These are phyloP conservation scores for Saksenaea vasiformis DNA, from an alignment of 371 early-diverging fungal genomes.

Conservation along the genomic window DNA sequence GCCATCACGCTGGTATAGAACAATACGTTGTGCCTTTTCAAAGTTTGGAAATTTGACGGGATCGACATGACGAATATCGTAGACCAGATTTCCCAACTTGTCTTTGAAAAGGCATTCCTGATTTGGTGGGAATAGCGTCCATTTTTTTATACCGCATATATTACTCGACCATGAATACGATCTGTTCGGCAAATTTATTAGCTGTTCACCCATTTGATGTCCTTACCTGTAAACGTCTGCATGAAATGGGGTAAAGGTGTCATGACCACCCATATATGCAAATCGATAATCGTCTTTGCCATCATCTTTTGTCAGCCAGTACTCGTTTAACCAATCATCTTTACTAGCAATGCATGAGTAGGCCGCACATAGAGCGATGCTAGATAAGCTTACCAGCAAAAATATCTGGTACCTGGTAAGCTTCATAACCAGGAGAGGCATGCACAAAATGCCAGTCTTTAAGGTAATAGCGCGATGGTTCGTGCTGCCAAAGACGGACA, in stretches of 20 bases:
- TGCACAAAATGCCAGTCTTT: slow-evolving; percentile 75
- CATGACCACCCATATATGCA: slow-evolving; percentile 70
- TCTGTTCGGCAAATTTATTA: slow-evolving; percentile 15
- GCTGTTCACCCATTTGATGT: not conserved
- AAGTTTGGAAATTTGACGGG: slow-evolving; percentile 52
- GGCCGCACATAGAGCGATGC: not conserved
- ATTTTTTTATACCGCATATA: slow-evolving; percentile 71
- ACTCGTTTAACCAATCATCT: slow-evolving; percentile 81
- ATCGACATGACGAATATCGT: slow-evolving; percentile 64
- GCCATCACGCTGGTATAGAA: slow-evolving; percentile 60
- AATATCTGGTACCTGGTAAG: slow-evolving; percentile 52
- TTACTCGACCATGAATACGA: slow-evolving; percentile 83
- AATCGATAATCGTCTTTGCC: slow-evolving; percentile 71
- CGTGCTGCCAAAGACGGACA: slow-evolving; percentile 44
- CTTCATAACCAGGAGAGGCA: slow-evolving; percentile 48
- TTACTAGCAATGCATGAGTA: not conserved
- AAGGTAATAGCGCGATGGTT: slow-evolving; percentile 49
- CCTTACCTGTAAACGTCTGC: slow-evolving; percentile 71
- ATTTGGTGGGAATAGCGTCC: slow-evolving; percentile 70
- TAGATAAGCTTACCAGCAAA: slow-evolving; percentile 45
- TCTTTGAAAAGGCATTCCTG: slow-evolving; percentile 58
- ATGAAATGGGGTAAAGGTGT: slow-evolving; percentile 79
- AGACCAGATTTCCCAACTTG: slow-evolving; percentile 45
- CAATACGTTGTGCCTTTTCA: slow-evolving; percentile 47
- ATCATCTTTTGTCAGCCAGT: slow-evolving; percentile 48